Percentiles rank a stretch among this genome's conserved stretches.
Conservation (phyloP, 768 basidiomycete genomes). For the Lentinula lateritia region DNA sequence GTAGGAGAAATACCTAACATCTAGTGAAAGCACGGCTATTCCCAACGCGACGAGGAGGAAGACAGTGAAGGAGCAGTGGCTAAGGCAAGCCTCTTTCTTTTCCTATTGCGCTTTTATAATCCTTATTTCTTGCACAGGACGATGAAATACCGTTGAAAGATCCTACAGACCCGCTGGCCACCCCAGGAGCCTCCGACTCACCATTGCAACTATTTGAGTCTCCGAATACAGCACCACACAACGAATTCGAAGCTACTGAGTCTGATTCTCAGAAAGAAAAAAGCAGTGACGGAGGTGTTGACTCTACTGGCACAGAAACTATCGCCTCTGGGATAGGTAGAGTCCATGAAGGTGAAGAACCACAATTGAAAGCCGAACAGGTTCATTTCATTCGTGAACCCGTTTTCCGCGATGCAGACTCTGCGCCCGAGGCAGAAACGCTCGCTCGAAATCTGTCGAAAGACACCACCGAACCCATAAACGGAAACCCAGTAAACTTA, state of each 20-base stretch:
- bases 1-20: background rate
- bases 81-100: background rate
- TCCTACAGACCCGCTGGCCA: background rate
- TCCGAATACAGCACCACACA: background rate
- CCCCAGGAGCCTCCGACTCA: background rate
- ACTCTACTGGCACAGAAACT: background rate
- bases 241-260: background rate
- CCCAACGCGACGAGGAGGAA: background rate
- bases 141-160: background rate
- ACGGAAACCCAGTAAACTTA: background rate
- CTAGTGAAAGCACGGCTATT: background rate
- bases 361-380: background rate
- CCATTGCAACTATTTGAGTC: background rate
- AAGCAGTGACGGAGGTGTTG: background rate
- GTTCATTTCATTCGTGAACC: background rate
- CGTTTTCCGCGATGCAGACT: background rate
- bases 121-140: background rate
- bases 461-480: background rate
- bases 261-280: background rate
- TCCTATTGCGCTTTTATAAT: background rate
- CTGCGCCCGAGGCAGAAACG: background rate
- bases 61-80: background rate
- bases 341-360: background rate
- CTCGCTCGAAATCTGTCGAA: background rate
- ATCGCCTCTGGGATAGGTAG: background rate